Evolutionary conservation across 345 rosid genomes (phyloP).

Genomic region (Erysimum cheiranthoides): DNA sequence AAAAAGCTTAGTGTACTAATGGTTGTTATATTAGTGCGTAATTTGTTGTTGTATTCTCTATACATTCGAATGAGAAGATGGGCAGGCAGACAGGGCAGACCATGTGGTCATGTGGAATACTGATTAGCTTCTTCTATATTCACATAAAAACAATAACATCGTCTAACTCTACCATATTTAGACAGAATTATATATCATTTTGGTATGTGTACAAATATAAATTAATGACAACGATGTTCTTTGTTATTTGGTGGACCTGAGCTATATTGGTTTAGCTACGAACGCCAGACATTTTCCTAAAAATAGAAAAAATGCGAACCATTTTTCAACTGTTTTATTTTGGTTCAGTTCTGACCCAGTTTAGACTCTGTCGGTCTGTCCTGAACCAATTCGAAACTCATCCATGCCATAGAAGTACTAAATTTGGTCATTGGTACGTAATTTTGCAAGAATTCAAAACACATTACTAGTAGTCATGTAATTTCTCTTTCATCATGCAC

Average conservation of each 20-base stretch:
- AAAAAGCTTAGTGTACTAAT: too few relatives aligned
- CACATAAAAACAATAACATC: not conserved
- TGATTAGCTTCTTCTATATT: not conserved
- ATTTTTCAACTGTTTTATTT: not conserved
- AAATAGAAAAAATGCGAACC: not conserved
- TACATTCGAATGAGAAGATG: not conserved
- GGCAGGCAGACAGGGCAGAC: too few relatives aligned
- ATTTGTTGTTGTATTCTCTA: not conserved
- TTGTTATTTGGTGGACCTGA: not conserved
- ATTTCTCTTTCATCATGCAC: not conserved
- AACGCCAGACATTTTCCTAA: not conserved
- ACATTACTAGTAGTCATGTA: not conserved
- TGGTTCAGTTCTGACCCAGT: not conserved
- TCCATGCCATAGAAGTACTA: not conserved
- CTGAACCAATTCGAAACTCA: not conserved
- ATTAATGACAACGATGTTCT: not conserved
- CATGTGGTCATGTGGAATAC: not conserved
- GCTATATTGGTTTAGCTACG: not conserved
- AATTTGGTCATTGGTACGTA: not conserved
- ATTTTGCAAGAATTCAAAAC: not conserved
- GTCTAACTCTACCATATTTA: not conserved
- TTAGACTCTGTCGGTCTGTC: too few relatives aligned
- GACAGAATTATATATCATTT: not conserved
- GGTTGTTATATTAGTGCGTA: too few relatives aligned
- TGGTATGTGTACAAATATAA: not conserved